These are phyloP conservation scores for Aspergillus carlsbadensis DNA, from an alignment of 495 filamentous ascomycete genomes.

Conservation along the genomic window DNA sequence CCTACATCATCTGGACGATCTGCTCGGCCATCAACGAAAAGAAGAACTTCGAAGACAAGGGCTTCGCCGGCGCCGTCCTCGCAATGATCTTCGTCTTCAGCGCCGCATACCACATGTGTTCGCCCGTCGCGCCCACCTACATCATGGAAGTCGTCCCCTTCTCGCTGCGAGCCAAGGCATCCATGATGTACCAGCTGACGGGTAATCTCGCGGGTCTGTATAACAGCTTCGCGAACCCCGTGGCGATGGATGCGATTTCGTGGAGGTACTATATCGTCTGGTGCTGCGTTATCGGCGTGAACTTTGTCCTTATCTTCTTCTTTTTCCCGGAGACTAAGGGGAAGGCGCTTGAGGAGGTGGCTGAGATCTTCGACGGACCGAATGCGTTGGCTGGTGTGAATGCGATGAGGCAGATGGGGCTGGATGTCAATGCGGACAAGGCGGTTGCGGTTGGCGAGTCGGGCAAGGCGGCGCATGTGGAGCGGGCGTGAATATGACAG, in stretches of 20 bases:
- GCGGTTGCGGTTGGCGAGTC: not conserved
- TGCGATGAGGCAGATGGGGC: constrained; percentile 11
- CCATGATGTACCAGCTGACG: constrained; percentile 10
- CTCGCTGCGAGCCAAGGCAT: constrained; percentile 7
- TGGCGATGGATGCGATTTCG: constrained; percentile 10
- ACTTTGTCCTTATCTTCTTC: constrained; percentile 3
- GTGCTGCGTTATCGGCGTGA: constrained; percentile 5
- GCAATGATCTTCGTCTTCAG: constrained; percentile 12
- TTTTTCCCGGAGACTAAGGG: constrained; percentile 12
- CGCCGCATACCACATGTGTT: constrained; percentile 8
- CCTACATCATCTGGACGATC: constrained; percentile 10
- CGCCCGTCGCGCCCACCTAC: constrained; percentile 10
- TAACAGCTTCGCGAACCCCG: constrained; percentile 10
- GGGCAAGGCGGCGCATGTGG: not conserved
- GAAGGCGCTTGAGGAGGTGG: constrained; percentile 9
- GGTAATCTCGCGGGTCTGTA: constrained; percentile 9
- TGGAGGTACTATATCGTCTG: constrained; percentile 11
- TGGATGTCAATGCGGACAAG: constrained; percentile 10
- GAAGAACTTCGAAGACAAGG: not conserved
- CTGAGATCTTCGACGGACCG: constrained; percentile 12
- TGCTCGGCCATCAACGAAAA: constrained; percentile 8
- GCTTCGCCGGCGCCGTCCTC: constrained; percentile 2
- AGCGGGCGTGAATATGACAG: not conserved
- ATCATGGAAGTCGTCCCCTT: constrained; percentile 12
- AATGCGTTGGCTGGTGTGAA: constrained; percentile 2